Evolutionary conservation across 1,139 yeast species (phyloP).

Genomic region (Geotrichum fermentans): DNA sequence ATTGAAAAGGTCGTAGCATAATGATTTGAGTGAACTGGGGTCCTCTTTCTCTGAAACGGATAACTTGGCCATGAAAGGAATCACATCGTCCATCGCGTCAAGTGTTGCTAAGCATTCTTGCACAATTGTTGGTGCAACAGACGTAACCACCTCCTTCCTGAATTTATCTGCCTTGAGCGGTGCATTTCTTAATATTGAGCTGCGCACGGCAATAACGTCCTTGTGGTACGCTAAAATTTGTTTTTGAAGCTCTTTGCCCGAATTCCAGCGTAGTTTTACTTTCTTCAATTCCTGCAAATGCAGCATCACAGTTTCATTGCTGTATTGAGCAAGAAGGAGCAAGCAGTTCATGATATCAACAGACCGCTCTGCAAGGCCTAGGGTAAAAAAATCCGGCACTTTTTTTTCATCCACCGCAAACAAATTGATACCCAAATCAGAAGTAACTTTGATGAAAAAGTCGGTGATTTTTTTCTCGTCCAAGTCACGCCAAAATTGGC

Average conservation of each 20-base stretch:
- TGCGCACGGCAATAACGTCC: not conserved
- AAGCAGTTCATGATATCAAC: constrained; percentile 20
- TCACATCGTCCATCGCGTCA: constrained; percentile 2
- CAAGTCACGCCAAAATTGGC: constrained; percentile 11
- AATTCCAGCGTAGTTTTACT: constrained; percentile 13
- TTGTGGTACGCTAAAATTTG: constrained; percentile 3
- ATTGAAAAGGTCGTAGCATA: constrained; percentile 7
- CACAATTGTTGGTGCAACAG: not conserved
- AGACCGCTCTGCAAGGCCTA: constrained; percentile 14
- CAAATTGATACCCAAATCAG: constrained; percentile 13
- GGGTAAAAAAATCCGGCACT: constrained; percentile 18
- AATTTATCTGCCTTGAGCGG: not conserved
- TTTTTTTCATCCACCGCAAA: constrained; percentile 14
- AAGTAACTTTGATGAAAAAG: constrained; percentile 11
- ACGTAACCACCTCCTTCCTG: not conserved
- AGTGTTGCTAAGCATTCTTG: constrained; percentile 4
- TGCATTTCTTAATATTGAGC: not conserved
- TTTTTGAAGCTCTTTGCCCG: constrained; percentile 1
- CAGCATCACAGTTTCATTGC: constrained; percentile 15
- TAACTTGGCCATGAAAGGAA: not conserved
- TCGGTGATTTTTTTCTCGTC: constrained; percentile 11
- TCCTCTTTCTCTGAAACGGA: not conserved
- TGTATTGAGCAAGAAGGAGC: constrained; percentile 15
- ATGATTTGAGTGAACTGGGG: constrained; percentile 1
- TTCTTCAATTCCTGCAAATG: constrained; percentile 11